Evolutionary conservation across 345 rosid genomes (phyloP).

Genomic region (Erucastrum elatum): DNA sequence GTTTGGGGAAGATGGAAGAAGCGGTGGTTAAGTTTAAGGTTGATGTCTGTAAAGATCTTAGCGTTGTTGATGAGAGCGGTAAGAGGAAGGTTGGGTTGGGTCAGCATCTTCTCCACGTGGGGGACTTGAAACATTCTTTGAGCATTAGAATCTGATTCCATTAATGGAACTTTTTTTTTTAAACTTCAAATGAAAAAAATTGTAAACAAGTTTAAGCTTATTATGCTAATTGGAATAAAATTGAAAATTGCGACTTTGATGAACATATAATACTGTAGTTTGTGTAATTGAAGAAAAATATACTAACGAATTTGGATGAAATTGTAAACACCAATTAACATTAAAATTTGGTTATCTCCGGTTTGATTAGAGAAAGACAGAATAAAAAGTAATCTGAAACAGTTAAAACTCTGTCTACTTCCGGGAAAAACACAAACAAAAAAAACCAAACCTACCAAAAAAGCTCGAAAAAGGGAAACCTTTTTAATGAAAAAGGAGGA

Average conservation of each 20-base stretch:
- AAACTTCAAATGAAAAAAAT: neutral
- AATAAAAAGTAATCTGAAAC: slow-evolving; percentile 11
- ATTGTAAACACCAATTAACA: too few relatives aligned
- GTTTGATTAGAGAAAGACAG: neutral
- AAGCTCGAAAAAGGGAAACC: slow-evolving; percentile 1
- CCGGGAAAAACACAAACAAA: neutral
- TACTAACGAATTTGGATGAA: too few relatives aligned
- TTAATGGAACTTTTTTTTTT: neutral
- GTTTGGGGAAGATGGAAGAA: slow-evolving; percentile 44
- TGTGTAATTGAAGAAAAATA: too few relatives aligned
- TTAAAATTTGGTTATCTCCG: neutral
- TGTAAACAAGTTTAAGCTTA: slow-evolving; percentile 15
- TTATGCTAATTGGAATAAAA: slow-evolving; percentile 18
- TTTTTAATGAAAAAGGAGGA: slow-evolving; percentile 32
- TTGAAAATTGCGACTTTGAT: neutral
- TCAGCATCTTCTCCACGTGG: slow-evolving; percentile 71
- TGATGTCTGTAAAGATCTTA: slow-evolving; percentile 76
- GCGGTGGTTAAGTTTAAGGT: slow-evolving; percentile 58
- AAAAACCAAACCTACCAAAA: slow-evolving; percentile 19
- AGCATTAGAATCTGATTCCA: slow-evolving; percentile 54
- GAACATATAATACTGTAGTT: too few relatives aligned
- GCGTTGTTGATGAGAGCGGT: slow-evolving; percentile 74
- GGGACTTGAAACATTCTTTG: slow-evolving; percentile 64
- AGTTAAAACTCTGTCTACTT: slow-evolving; percentile 5
- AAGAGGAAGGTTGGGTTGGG: slow-evolving; percentile 68